Evolutionary conservation across 202 grass and related monocot species (phyloP), one percentile per base, ranked within the genome.

Genomic region (Digitaria exilis): DNA sequence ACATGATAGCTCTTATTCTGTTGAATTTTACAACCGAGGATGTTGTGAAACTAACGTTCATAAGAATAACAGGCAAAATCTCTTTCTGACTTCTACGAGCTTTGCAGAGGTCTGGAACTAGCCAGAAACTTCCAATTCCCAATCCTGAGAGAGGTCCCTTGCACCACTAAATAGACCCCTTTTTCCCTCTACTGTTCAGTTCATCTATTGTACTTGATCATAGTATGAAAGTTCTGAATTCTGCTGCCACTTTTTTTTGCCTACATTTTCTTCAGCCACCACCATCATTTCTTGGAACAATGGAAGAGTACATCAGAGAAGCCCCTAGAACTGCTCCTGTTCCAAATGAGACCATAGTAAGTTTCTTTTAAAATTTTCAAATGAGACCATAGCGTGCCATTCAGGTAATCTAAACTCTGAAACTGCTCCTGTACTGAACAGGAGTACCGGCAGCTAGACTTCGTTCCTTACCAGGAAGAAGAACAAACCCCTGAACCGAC

Each of bases 271-370:
- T 60, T 67, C 87, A 98, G 95, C 90, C 90, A 17, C 92, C 90
- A 13, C 18, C 87, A 66, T 89, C 91, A 35, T 98, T 98, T 88
- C 74, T 93, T 54, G 84, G 24, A 77, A 93, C 95, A 21, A 98
- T 98, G 95, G 95, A 98, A 69, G 95, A 98, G 79, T 98, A 98
- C 77, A 95, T 98, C 63, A 93, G 77, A 91, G 92, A 98, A 89
- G 90, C 92, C 22, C 88, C 95, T 64, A 79, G 82, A 77, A 87
- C 77, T 42, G 85, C 56, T 75, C 37, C 83, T 34, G 41, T 90
- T 14, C 65, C 84, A 62, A 84, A 88, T 45, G 85, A 88, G 81
- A 89, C 92, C 69, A 75, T 88, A 31, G 95, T 94, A 52, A 95
- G 86, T 57, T 22, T 19, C 17, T 0, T 41, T 52, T 69, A 17